Conservation (phyloP, 805 yeast species). For the Lachancea lanzarotensis region DNA sequence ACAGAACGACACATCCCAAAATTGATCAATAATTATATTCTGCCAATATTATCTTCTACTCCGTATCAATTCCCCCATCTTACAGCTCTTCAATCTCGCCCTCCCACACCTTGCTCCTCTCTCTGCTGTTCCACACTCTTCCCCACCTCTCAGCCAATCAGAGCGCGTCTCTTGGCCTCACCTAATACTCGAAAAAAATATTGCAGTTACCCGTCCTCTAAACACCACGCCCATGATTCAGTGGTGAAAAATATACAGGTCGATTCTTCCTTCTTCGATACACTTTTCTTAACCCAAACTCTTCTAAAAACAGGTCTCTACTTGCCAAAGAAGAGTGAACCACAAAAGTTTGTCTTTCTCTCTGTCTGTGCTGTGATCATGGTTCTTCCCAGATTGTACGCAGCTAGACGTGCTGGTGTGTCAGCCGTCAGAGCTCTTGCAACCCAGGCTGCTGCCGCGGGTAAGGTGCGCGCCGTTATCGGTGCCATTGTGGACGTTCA, state of each 20-base stretch:
- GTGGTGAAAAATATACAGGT: not conserved
- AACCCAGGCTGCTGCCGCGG: constrained; percentile 49
- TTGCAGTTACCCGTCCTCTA: not conserved
- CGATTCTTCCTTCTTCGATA: not conserved
- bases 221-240: not conserved
- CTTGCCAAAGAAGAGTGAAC: constrained; percentile 3
- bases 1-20: too few species aligned
- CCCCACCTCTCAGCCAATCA: constrained; percentile 1
- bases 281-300: not conserved
- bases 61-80: too few species aligned
- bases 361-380: constrained; percentile 20
- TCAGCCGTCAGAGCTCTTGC: constrained; percentile 25
- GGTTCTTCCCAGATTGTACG: constrained; percentile 53
- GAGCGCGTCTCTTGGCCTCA: constrained; percentile 1
- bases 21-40: too few species aligned
- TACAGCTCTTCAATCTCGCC: too few species aligned
- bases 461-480: constrained; percentile 94
- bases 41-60: too few species aligned
- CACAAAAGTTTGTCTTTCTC: not conserved
- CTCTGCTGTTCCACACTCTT: not conserved
- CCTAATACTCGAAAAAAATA: not conserved
- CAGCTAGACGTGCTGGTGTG: constrained; percentile 49
- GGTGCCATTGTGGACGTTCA: constrained; percentile 99
- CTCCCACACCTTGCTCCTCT: not conserved
- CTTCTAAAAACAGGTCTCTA: not conserved